Conservation (phyloP, 192 early-diverging fungal genomes). For the Podila clonocystis region DNA sequence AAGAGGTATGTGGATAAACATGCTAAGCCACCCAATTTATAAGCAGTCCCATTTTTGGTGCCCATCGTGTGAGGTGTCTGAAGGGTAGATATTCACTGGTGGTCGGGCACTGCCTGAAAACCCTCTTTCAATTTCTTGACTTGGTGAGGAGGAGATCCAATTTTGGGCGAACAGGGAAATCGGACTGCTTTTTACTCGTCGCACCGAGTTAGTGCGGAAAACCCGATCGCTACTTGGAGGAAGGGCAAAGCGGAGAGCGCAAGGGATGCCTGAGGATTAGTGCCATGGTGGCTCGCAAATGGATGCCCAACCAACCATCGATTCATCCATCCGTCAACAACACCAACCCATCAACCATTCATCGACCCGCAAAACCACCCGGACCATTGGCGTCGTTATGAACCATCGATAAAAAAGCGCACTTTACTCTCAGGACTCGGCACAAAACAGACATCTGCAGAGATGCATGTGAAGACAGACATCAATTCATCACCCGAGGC, state of each 20-base stretch:
- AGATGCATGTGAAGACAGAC: neutral
- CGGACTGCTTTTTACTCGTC: neutral
- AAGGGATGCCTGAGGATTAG: neutral
- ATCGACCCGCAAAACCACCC: neutral
- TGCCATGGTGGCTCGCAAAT: conserved; percentile 2
- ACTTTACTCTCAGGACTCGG: neutral
- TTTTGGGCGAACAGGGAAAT: neutral
- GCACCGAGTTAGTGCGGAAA: neutral
- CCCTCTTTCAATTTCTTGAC: conserved; percentile 54
- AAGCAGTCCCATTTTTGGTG: neutral
- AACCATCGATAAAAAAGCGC: neutral
- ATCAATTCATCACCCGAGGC: neutral
- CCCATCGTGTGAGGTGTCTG: neutral
- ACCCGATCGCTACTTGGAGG: neutral
- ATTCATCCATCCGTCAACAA: conserved; percentile 41
- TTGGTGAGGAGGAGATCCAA: conserved; percentile 20
- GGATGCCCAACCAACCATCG: conserved; percentile 1
- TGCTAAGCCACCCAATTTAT: conserved; percentile 1
- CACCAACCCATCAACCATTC: neutral
- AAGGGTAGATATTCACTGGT: neutral
- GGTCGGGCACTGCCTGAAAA: conserved; percentile 15
- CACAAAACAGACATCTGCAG: no score
- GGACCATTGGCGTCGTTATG: neutral
- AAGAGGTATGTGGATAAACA: neutral
- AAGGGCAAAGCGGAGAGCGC: neutral